Conservation (phyloP, 495 filamentous ascomycete genomes). For the Aspergillus coremiiformis region DNA sequence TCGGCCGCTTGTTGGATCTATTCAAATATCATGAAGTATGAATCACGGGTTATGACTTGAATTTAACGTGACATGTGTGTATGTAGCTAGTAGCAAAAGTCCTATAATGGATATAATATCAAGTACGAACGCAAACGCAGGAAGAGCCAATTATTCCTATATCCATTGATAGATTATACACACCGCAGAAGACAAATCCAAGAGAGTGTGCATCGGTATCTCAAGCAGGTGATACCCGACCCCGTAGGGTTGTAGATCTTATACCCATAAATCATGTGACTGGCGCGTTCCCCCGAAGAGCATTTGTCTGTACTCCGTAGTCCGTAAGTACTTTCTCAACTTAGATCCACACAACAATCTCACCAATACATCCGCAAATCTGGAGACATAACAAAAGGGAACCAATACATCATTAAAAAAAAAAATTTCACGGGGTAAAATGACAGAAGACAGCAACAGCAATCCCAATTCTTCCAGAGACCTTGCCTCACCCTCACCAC, state of each 20-base stretch:
- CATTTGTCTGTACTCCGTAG: neutral
- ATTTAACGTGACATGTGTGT: neutral
- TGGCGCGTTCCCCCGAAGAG: neutral
- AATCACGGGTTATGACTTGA: neutral
- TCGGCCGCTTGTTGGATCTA: neutral
- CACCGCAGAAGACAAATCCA: too few species aligned
- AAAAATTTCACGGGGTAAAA: too few species aligned
- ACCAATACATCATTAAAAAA: too few species aligned
- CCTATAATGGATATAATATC: neutral
- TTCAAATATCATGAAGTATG: neutral
- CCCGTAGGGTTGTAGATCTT: too few species aligned
- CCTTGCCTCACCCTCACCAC: conserved; percentile 42
- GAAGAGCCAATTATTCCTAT: neutral
- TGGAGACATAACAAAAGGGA: neutral
- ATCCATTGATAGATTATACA: too few species aligned
- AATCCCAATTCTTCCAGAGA: conserved; percentile 5
- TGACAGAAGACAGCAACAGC: conserved; percentile 5
- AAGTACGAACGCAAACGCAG: neutral
- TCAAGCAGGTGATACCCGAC: too few species aligned
- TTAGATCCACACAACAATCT: neutral
- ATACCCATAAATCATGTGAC: conserved; percentile 5
- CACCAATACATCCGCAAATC: neutral
- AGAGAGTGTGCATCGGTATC: too few species aligned
- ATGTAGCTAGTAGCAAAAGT: neutral
- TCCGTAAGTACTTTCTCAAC: neutral